Evolutionary conservation across 2,329 filamentous ascomycete genomes (phyloP), one percentile per base, ranked within the genome.

Genomic region (Emmonsiellopsis sp.): DNA sequence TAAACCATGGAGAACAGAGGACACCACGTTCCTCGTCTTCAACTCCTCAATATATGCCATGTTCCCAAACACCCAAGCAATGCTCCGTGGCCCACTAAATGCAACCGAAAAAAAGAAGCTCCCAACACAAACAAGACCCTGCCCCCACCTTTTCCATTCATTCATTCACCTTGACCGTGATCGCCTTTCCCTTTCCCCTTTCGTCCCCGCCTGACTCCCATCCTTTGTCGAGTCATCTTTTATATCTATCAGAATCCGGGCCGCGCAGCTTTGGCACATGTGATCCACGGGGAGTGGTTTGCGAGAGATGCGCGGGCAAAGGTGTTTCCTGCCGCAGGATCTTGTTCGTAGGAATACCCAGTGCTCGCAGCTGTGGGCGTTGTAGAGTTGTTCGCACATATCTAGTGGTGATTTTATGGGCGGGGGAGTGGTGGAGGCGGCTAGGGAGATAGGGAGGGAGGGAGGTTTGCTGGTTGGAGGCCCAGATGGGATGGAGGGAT

Each of bases 241-340:
- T 51, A 58, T 57, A 26, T 37, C 49, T 8, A 57, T 40, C 32
- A 58, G 47, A 20, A 58, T 57, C 7, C 11, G 35, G 1, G 57
- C 57, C 3, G 57, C 57, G 40, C 57, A 58, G 16, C 46, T 38
- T n/a, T 58, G 53, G 31, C 57, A 58, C n/a, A 58, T 57, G 30
- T 58, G 48, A 32, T 41, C 16, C 7, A 54, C 15, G 13, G 15
- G 34, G 10, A 44, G 52, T 5, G 32, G 38, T 13, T 57, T 32
- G 13, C 38, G 50, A 10, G n/a, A 34, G 44, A 58, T 55, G 8
- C 34, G 31, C 26, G 57, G 57, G 26, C 57, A 58, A 20, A 54
- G 57, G 30, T 55, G 55, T 34, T 57, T 58, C 44, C 52, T 55
- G 15, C 57, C 57, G 35, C 57, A 58, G 30, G 55, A 54, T 47